Conservation (phyloP, 2,329 filamentous ascomycete species). For the Exophiala sp. region DNA sequence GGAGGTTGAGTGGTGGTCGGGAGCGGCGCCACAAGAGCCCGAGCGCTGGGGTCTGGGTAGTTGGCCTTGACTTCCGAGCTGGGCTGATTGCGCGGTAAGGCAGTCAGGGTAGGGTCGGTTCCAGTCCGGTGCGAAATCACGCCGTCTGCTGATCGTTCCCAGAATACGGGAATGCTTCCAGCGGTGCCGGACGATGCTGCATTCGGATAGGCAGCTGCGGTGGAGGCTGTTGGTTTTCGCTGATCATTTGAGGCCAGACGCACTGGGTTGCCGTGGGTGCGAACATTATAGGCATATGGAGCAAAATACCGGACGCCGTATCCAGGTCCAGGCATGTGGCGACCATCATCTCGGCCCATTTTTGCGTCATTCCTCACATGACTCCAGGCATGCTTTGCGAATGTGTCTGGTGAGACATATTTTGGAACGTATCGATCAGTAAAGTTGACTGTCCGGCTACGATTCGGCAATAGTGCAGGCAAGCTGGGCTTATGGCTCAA, state of each 20-base stretch:
- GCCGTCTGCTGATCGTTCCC: no score
- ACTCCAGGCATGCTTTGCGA: neutral
- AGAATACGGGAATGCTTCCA: neutral
- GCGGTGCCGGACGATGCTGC: neutral
- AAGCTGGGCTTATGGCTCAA: neutral
- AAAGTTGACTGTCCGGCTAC: conserved; percentile 17
- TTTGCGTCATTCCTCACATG: neutral
- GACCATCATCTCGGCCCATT: neutral
- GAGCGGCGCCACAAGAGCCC: no score
- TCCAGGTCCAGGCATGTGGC: neutral
- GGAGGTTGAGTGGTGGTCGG: no score
- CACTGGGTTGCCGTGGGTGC: neutral
- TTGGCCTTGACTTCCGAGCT: no score
- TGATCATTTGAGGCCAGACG: neutral
- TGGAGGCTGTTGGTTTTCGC: neutral
- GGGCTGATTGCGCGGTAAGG: no score
- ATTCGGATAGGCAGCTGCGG: neutral
- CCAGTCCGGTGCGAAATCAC: no score
- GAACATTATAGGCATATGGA: neutral
- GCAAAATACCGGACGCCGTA: conserved; percentile 7
- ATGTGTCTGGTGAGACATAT: neutral
- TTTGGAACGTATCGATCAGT: conserved; percentile 17
- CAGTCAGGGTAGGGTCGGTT: no score
- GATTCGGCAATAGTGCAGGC: conserved; percentile 6
- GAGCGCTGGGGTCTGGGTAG: no score